phyloP scores from a whole-genome alignment of 2,329 filamentous ascomycete genomes.

The Aspergillus pseudonomiae region DNA sequence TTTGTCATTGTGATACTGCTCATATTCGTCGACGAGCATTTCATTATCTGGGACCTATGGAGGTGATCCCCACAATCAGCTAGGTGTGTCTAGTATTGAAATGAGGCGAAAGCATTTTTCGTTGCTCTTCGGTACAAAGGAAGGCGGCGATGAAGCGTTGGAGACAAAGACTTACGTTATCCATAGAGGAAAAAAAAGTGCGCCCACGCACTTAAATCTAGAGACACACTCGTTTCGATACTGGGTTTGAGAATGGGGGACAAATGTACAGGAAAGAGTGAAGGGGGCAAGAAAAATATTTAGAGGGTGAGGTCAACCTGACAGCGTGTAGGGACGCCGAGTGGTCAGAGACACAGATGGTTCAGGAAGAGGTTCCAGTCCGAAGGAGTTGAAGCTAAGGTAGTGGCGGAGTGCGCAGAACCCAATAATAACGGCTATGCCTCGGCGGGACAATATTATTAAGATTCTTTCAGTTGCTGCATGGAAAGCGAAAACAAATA shows the following conservation, averaged over 20 bases:
- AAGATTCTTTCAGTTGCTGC: constrained; percentile 3
- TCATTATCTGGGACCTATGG: constrained; percentile 59
- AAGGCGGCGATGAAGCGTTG: background rate
- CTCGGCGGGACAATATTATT: constrained; percentile 24
- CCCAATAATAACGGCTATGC: constrained; percentile 26
- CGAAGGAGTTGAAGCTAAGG: constrained; percentile 25
- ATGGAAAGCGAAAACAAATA: background rate
- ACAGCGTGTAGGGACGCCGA: constrained; percentile 7
- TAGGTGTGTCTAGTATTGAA: background rate
- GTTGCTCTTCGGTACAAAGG: background rate
- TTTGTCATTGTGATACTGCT: constrained; percentile 64
- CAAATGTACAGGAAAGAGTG: constrained; percentile 4
- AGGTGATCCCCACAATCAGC: constrained; percentile 28
- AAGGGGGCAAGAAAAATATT: constrained; percentile 5
- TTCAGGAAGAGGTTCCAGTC: constrained; percentile 27
- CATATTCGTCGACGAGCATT: constrained; percentile 63
- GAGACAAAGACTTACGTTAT: constrained; percentile 43
- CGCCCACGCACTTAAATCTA: constrained; percentile 35
- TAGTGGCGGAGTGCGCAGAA: constrained; percentile 28
- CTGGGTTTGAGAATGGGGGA: too few relatives aligned
- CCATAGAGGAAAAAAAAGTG: constrained; percentile 44
- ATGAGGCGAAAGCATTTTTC: background rate
- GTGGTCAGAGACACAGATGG: constrained; percentile 23
- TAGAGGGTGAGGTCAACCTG: constrained; percentile 13
- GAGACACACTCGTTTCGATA: constrained; percentile 26